Percentiles rank a stretch among this genome's conserved stretches.
phyloP scores from a whole-genome alignment of 78 protist species.

The Chrysochromulina tobinii region DNA sequence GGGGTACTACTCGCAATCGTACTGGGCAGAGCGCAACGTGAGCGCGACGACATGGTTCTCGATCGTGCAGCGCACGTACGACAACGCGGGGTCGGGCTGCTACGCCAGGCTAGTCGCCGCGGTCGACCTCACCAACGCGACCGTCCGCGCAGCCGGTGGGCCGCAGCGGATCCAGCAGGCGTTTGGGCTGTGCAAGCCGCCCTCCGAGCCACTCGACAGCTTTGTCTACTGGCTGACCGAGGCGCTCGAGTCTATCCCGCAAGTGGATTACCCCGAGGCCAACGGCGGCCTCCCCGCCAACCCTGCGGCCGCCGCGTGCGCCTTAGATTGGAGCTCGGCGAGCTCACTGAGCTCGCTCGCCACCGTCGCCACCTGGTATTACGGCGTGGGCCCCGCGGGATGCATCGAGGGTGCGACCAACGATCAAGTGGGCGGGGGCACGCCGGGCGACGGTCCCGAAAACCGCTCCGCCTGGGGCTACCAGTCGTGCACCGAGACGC shows the following conservation, averaged over 20 bases:
- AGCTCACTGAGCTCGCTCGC: background rate
- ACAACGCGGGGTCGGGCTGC: background rate
- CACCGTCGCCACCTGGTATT: background rate
- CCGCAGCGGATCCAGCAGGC: background rate
- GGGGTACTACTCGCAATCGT: background rate
- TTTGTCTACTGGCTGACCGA: slow-evolving; percentile 1
- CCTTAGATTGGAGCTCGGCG: background rate
- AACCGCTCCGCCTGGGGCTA: slow-evolving; percentile 4
- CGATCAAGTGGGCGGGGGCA: background rate
- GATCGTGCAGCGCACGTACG: background rate
- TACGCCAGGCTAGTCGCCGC: background rate
- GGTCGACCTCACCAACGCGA: background rate
- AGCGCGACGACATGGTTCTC: background rate
- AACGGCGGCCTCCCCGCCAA: background rate
- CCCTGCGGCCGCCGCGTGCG: background rate
- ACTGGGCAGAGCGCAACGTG: background rate
- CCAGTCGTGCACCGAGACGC: slow-evolving; percentile 28
- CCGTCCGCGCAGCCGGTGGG: background rate
- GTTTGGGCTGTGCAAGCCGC: background rate
- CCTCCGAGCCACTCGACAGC: background rate
- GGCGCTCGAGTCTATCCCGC: slow-evolving; percentile 26
- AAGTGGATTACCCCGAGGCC: background rate
- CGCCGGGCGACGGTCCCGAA: background rate
- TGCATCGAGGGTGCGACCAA: background rate
- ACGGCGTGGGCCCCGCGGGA: background rate